Percentiles rank a stretch among this genome's conserved stretches.
phyloP scores from a whole-genome alignment of 169 alveolate genomes.

The Plasmodium gallinaceum region DNA sequence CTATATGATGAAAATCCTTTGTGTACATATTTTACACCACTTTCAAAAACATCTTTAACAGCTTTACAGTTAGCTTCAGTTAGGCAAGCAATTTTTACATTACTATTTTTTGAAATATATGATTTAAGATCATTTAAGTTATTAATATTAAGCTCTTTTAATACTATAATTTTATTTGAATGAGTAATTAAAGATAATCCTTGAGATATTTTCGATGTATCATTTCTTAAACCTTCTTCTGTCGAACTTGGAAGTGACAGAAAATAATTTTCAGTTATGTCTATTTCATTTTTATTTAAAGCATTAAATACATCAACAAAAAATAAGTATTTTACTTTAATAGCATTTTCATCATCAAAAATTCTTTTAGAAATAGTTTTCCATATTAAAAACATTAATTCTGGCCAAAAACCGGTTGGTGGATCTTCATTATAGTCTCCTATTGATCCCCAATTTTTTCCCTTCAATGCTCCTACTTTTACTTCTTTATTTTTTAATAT shows the following conservation, averaged over 20 bases:
- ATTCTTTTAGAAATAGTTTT: not conserved
- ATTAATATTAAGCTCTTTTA: slow-evolving; percentile 7
- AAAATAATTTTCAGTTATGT: slow-evolving; percentile 12
- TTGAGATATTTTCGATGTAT: not conserved
- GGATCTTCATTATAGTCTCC: not conserved
- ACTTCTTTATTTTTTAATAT: slow-evolving; percentile 15
- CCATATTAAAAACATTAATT: slow-evolving; percentile 8
- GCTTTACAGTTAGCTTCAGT: slow-evolving; percentile 17
- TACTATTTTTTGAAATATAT: slow-evolving; percentile 1
- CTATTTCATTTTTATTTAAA: not conserved
- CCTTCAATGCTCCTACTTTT: not conserved
- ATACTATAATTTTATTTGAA: slow-evolving; percentile 7
- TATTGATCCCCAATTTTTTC: slow-evolving; percentile 14
- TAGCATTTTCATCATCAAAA: slow-evolving; percentile 11
- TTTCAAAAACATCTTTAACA: not conserved
- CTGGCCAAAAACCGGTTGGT: slow-evolving; percentile 20
- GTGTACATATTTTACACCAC: not conserved
- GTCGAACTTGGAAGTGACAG: not conserved
- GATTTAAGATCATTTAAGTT: not conserved
- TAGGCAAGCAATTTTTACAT: not conserved
- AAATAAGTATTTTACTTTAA: not conserved
- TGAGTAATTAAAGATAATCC: not conserved
- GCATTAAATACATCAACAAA: slow-evolving; percentile 10
- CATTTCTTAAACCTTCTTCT: not conserved
- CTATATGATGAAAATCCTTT: not conserved